Conservation (phyloP, 441 rosid species). For the Jatropha podagrica region DNA sequence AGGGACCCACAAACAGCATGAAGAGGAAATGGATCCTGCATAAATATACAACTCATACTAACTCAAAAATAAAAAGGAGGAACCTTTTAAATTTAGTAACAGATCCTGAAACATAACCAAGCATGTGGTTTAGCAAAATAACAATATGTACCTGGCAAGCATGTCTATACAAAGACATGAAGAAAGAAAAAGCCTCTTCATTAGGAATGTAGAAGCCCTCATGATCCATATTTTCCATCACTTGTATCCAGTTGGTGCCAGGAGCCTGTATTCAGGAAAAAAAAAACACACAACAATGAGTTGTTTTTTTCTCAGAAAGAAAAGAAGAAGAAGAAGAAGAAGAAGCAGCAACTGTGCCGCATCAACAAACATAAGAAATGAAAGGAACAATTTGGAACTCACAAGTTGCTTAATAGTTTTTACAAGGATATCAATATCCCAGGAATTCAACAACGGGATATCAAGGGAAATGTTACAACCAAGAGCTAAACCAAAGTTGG, state of each 20-base stretch:
- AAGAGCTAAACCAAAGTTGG: slow-evolving; percentile 74
- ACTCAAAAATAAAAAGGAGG: slow-evolving; percentile 10
- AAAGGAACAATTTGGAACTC: slow-evolving; percentile 28
- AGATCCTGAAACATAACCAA: neutral
- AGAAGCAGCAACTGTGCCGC: too few species aligned
- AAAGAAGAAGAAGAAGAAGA: neutral
- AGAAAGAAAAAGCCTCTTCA: slow-evolving; percentile 84
- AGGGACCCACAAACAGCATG: slow-evolving; percentile 71
- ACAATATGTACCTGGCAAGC: slow-evolving; percentile 71
- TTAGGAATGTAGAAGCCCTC: slow-evolving; percentile 85
- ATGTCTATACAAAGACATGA: slow-evolving; percentile 73
- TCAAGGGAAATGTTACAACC: slow-evolving; percentile 58
- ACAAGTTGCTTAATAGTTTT: slow-evolving; percentile 79
- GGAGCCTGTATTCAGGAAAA: slow-evolving; percentile 65
- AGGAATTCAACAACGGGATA: slow-evolving; percentile 54
- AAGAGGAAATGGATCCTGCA: slow-evolving; percentile 94
- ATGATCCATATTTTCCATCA: slow-evolving; percentile 81
- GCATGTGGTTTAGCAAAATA: slow-evolving; percentile 8
- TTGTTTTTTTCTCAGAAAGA: neutral
- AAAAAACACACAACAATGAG: slow-evolving; percentile 6
- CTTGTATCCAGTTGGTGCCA: slow-evolving; percentile 72
- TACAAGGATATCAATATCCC: slow-evolving; percentile 78
- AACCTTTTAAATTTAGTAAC: slow-evolving; percentile 5
- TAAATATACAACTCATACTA: slow-evolving; percentile 26
- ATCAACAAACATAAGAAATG: neutral